These are phyloP conservation scores for Cladosporium cucumerinum DNA, from an alignment of 2,329 filamentous ascomycete genomes.

Conservation along the genomic window DNA sequence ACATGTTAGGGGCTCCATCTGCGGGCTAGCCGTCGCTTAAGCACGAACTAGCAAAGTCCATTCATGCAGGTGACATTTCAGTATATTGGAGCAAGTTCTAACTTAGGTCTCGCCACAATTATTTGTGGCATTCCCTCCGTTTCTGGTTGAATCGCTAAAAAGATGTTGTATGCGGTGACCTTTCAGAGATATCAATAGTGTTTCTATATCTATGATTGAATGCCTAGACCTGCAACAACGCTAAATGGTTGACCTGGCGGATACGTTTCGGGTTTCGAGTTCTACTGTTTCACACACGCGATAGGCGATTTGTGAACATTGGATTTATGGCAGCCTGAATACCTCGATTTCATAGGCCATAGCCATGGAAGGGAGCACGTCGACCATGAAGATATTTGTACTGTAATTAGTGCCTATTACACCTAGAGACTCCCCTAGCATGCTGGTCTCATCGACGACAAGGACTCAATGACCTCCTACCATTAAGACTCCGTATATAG, in stretches of 20 bases:
- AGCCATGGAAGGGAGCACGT: too few species aligned
- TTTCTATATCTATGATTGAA: background rate
- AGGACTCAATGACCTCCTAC: background rate
- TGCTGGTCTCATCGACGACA: background rate
- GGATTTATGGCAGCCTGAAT: too few species aligned
- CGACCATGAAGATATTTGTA: too few species aligned
- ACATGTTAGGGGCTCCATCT: background rate
- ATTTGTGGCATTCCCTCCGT: background rate
- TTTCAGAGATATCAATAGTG: background rate
- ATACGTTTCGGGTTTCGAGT: background rate
- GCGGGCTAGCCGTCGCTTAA: background rate
- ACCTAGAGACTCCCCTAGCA: too few species aligned
- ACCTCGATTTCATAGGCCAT: too few species aligned
- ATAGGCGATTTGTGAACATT: background rate
- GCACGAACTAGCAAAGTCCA: background rate
- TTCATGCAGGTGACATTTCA: slow-evolving; percentile 4
- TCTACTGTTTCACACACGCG: background rate
- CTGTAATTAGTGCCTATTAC: too few species aligned
- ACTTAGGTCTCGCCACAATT: background rate
- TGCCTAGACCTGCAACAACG: background rate
- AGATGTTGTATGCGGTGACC: background rate
- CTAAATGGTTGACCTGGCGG: background rate
- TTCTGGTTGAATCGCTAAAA: background rate
- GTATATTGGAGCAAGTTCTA: background rate
- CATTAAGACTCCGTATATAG: background rate